A percentile compares a stretch with the other conserved stretches of the same genome.
Evolutionary conservation across 129 eudicot genomes (phyloP).

Genomic region (Arctium minus): DNA sequence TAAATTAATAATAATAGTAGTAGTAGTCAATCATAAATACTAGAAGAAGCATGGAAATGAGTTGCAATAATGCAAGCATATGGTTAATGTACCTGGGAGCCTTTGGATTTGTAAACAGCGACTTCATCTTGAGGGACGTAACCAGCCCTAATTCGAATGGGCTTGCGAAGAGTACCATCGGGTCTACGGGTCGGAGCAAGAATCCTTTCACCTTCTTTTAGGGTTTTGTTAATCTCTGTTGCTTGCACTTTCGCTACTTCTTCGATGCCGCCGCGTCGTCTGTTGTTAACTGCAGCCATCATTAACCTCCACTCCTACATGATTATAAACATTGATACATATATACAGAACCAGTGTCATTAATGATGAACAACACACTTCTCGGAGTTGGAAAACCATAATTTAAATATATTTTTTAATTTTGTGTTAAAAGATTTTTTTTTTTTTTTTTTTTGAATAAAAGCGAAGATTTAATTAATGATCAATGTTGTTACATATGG

Average conservation of each 20-base stretch:
- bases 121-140: conserved; percentile 92
- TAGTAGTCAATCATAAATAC: neutral
- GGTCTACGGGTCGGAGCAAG: conserved; percentile 85
- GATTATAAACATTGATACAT: too few species aligned
- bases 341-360: too few species aligned
- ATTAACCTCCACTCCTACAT: neutral
- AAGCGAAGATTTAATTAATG: too few species aligned
- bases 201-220: conserved; percentile 84
- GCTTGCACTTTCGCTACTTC: conserved; percentile 32
- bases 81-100: conserved; percentile 40
- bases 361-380: too few species aligned
- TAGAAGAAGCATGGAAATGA: neutral
- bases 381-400: too few species aligned
- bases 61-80: neutral
- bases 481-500: too few species aligned
- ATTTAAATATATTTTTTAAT: too few species aligned
- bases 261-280: conserved; percentile 8
- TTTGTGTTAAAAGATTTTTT: too few species aligned
- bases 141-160: conserved; percentile 82
- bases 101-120: conserved; percentile 85
- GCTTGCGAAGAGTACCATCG: conserved; percentile 88
- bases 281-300: conserved; percentile 24
- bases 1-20: too few species aligned
- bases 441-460: too few species aligned
- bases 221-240: conserved; percentile 65